Evolutionary conservation across 768 basidiomycete species (phyloP).

Genomic region (Boletus patriciae): DNA sequence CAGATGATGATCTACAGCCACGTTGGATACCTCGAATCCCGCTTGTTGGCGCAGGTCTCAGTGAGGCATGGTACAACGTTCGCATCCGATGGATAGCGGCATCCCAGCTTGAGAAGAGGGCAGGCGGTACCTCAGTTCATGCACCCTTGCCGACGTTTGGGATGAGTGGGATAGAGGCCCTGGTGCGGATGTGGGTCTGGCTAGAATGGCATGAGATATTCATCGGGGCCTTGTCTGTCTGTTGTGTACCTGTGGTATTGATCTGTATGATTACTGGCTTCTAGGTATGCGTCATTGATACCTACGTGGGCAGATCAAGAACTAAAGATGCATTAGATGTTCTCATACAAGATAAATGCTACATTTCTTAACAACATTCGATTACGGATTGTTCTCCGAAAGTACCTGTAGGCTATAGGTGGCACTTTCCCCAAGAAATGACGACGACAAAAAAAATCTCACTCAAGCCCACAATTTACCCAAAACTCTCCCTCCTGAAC

Average conservation of each 20-base stretch:
- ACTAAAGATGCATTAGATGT: neutral
- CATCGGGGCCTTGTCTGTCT: neutral
- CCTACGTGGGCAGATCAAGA: neutral
- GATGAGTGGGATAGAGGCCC: conserved; percentile 37
- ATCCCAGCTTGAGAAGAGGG: conserved; percentile 6
- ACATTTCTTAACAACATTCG: neutral
- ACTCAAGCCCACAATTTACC: conserved; percentile 55
- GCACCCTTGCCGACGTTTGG: conserved; percentile 22
- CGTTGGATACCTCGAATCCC: conserved; percentile 46
- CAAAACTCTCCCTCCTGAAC: conserved; percentile 46
- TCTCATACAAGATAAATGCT: neutral
- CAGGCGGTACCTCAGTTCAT: neutral
- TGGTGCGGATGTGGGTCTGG: conserved; percentile 54
- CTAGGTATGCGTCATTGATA: conserved; percentile 1
- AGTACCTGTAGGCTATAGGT: neutral
- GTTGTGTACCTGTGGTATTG: conserved; percentile 1
- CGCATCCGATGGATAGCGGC: conserved; percentile 53
- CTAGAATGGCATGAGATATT: conserved; percentile 11
- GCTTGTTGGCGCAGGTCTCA: conserved; percentile 63
- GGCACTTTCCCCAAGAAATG: neutral
- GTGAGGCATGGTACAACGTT: conserved; percentile 67
- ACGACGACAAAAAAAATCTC: neutral
- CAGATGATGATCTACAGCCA: conserved; percentile 25
- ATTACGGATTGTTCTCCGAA: neutral
- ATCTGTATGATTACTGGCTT: neutral